A percentile compares a stretch with the other conserved stretches of the same genome.
phyloP scores from a whole-genome alignment of 306 rosid genomes.

The Datisca glomerata region DNA sequence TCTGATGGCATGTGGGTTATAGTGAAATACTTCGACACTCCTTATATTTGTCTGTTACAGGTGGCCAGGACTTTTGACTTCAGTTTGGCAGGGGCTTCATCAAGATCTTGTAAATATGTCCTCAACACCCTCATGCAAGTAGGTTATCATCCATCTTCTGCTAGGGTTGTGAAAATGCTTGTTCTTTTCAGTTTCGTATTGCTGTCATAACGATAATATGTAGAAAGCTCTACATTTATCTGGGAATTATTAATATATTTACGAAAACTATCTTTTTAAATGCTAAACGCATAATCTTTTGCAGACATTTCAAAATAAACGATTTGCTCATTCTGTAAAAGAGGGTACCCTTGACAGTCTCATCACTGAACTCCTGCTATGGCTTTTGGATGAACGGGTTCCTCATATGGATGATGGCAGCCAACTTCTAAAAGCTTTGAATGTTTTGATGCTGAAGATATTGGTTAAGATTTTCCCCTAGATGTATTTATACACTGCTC shows the following conservation, averaged over 20 bases:
- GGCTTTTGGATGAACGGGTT: slow-evolving; percentile 99
- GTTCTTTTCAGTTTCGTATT: slow-evolving; percentile 3
- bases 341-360: slow-evolving; percentile 91
- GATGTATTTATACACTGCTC: slow-evolving; percentile 2
- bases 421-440: slow-evolving; percentile 91
- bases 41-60: slow-evolving; percentile 22
- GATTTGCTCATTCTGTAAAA: slow-evolving; percentile 86
- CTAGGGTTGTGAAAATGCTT: slow-evolving; percentile 5
- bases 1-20: background rate
- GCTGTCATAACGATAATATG: no score
- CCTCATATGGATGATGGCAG: slow-evolving; percentile 99
- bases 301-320: slow-evolving; percentile 94
- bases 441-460: slow-evolving; percentile 97
- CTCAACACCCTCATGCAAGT: slow-evolving; percentile 99
- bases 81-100: slow-evolving; percentile 90
- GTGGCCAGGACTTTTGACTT: slow-evolving; percentile 97
- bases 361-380: slow-evolving; percentile 88
- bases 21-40: background rate
- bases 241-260: no score
- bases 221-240: no score
- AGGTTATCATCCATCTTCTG: slow-evolving; percentile 4
- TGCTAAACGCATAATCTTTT: slow-evolving; percentile 7
- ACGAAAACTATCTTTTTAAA: slow-evolving; percentile 5
- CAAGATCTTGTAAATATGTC: slow-evolving; percentile 98
- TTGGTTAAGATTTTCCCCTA: slow-evolving; percentile 39